These are phyloP conservation scores for Bromus sterilis DNA, from an alignment of 176 grass and related monocot genomes.

Conservation along the genomic window DNA sequence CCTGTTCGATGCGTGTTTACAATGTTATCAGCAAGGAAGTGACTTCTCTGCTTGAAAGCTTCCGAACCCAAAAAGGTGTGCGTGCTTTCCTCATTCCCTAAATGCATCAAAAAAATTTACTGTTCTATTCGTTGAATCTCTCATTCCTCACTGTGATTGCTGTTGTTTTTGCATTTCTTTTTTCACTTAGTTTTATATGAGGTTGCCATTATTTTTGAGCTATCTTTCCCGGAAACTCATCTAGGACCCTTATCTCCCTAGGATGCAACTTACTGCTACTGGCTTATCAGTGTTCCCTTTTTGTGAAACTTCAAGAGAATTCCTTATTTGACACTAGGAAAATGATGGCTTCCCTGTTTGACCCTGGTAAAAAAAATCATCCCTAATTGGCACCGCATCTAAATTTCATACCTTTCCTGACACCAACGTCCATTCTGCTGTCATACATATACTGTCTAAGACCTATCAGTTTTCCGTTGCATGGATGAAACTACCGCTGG, in stretches of 20 bases:
- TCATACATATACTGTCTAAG: too few species aligned
- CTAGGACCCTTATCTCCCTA: neutral
- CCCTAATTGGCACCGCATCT: too few species aligned
- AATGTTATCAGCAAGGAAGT: slow-evolving; percentile 50
- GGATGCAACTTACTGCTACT: neutral
- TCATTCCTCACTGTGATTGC: neutral
- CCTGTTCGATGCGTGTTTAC: slow-evolving; percentile 56
- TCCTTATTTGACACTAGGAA: too few species aligned
- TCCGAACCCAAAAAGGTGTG: slow-evolving; percentile 53
- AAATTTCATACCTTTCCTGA: too few species aligned
- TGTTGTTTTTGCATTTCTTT: neutral
- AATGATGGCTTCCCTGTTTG: too few species aligned
- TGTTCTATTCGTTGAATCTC: neutral
- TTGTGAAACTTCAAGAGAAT: neutral
- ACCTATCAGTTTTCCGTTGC: too few species aligned
- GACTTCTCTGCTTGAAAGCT: slow-evolving; percentile 48
- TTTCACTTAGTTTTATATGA: slow-evolving; percentile 17
- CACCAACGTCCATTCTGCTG: too few species aligned
- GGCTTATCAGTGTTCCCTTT: neutral
- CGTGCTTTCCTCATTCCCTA: slow-evolving; percentile 10
- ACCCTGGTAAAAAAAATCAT: too few species aligned
- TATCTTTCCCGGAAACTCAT: slow-evolving; percentile 6
- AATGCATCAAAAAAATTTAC: neutral
- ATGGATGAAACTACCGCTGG: too few species aligned
- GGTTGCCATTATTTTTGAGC: neutral